Percentiles rank a stretch among this genome's conserved stretches.
Evolutionary conservation across 1,284 basidiomycete genomes (phyloP).

Genomic region (Malassezia japonica): DNA sequence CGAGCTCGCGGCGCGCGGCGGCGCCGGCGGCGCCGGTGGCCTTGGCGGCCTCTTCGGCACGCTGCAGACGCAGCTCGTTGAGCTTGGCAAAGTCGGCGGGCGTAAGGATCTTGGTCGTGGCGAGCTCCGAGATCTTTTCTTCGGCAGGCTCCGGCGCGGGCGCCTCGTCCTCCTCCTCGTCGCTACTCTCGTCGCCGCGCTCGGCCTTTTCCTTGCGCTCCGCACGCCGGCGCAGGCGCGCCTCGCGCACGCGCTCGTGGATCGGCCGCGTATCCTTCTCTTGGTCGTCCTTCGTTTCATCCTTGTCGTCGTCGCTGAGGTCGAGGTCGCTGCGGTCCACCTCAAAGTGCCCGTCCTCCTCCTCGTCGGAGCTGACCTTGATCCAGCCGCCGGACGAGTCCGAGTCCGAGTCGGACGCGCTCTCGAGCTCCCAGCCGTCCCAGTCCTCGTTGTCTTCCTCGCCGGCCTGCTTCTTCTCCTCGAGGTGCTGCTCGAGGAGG

Average conservation of each 20-base stretch:
- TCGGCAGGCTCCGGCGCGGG: constrained; percentile 35
- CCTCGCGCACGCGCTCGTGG: constrained; percentile 23
- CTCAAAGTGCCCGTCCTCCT: constrained; percentile 51
- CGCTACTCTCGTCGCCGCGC: constrained; percentile 23
- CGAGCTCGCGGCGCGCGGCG: constrained; percentile 28
- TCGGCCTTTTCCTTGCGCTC: constrained; percentile 30
- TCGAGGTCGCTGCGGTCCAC: constrained; percentile 76
- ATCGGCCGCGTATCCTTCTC: constrained; percentile 9
- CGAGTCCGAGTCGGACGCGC: constrained; percentile 58
- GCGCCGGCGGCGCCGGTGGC: constrained; percentile 28
- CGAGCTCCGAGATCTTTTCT: constrained; percentile 48
- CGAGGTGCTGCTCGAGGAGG: constrained; percentile 42
- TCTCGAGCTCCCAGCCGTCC: constrained; percentile 82
- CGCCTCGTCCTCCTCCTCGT: constrained; percentile 32
- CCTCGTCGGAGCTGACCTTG: constrained; percentile 66
- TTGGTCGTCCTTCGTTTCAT: constrained; percentile 8
- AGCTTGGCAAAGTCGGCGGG: constrained; percentile 92
- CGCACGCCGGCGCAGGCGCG: constrained; percentile 20
- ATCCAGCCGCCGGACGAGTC: constrained; percentile 61
- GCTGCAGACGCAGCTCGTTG: constrained; percentile 70
- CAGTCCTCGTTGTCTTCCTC: constrained; percentile 61
- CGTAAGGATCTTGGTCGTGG: constrained; percentile 88
- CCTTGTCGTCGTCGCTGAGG: constrained; percentile 43
- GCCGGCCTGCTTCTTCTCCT: constrained; percentile 50
- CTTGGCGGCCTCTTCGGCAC: constrained; percentile 60